Conservation (phyloP, 148 eudicot species). For the Polygonum maritimum region DNA sequence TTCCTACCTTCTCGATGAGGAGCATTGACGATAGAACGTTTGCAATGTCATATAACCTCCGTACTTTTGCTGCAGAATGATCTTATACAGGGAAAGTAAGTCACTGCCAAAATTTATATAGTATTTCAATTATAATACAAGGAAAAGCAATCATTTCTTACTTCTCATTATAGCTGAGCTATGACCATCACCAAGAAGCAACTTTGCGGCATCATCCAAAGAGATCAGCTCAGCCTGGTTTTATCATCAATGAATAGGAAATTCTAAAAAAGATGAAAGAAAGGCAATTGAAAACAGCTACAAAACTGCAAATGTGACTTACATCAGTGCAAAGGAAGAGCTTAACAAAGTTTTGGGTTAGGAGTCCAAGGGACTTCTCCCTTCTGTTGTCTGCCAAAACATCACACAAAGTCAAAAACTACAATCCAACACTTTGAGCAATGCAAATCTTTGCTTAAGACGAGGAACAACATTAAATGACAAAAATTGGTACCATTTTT, state of each 20-base stretch:
- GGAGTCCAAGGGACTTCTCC: constrained; percentile 88
- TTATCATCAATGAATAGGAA: background rate
- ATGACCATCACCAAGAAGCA: constrained; percentile 77
- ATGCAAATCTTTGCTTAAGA: background rate
- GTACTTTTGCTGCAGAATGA: constrained; percentile 83
- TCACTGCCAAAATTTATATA: background rate
- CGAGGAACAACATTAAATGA: background rate
- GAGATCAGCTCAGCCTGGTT: constrained; percentile 68
- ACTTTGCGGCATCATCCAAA: constrained; percentile 85
- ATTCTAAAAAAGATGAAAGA: background rate
- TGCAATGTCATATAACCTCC: constrained; percentile 92
- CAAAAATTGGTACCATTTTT: constrained; percentile 44
- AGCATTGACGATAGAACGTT: constrained; percentile 89
- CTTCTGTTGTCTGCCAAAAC: constrained; percentile 60
- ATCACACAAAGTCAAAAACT: background rate
- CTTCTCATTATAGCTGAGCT: constrained; percentile 62
- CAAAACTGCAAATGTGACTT: constrained; percentile 17
- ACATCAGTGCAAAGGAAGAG: constrained; percentile 82
- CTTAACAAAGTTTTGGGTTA: constrained; percentile 91
- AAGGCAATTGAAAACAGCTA: background rate
- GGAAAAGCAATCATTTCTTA: constrained; percentile 25
- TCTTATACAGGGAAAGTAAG: constrained; percentile 33
- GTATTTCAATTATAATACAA: background rate
- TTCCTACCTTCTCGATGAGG: constrained; percentile 81
- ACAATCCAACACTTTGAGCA: background rate